Percentiles rank a stretch among this genome's conserved stretches.
Conservation (phyloP, 2,329 filamentous ascomycete species). For the Microdochium paspali region DNA sequence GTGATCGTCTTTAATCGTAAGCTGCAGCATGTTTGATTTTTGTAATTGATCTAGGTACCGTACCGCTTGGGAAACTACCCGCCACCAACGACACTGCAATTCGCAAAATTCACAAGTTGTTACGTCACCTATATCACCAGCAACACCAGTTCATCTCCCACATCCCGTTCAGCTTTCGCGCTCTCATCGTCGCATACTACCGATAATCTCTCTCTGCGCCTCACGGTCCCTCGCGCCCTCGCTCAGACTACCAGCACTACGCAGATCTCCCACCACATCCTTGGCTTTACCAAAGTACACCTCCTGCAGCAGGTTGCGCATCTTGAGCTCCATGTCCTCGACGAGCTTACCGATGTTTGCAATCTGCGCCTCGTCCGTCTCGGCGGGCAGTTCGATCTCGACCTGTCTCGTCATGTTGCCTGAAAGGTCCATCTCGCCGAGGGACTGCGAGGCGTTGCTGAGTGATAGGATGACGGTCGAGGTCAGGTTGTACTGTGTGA, state of each 20-base stretch:
- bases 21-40: too few relatives aligned
- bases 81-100: too few relatives aligned
- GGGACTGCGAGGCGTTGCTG: constrained; percentile 32
- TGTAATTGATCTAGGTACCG: too few relatives aligned
- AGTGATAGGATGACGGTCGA: constrained; percentile 92
- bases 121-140: too few relatives aligned
- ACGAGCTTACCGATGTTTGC: constrained; percentile 90
- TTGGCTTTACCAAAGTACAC: constrained; percentile 99
- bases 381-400: constrained; percentile 82
- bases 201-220: constrained; percentile 82
- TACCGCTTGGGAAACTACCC: too few relatives aligned
- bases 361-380: constrained; percentile 87
- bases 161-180: too few relatives aligned
- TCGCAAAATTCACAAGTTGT: too few relatives aligned
- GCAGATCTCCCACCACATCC: constrained; percentile 91
- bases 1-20: too few relatives aligned
- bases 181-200: constrained; percentile 27
- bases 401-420: constrained; percentile 98
- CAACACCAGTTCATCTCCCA: too few relatives aligned
- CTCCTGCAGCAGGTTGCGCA: constrained; percentile 95
- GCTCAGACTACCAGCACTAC: constrained; percentile 76
- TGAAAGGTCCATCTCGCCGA: constrained; percentile 84
- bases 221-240: constrained; percentile 77
- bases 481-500: constrained; percentile 94
- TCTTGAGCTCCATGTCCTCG: constrained; percentile 99